A percentile compares a stretch with the other conserved stretches of the same genome.
Evolutionary conservation across 2,329 filamentous ascomycete species (phyloP).

Genomic region (Incumbomyces delicatus): DNA sequence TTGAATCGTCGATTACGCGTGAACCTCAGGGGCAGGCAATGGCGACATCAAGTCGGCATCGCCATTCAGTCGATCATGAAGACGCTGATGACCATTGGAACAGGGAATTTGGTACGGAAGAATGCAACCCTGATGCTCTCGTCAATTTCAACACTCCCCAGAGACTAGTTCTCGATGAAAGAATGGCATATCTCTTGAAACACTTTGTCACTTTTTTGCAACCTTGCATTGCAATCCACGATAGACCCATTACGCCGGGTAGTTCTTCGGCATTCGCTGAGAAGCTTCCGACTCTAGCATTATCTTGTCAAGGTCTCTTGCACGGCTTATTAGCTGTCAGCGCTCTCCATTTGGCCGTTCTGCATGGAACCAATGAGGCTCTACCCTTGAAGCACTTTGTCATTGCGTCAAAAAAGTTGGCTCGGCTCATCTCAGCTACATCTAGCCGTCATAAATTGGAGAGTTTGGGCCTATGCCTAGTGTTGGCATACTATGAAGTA

Average conservation of each 20-base stretch:
- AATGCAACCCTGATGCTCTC: conserved; percentile 13
- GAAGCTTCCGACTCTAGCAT: conserved; percentile 70
- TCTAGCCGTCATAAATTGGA: conserved; percentile 62
- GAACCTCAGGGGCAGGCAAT: not conserved
- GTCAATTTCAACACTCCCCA: conserved; percentile 24
- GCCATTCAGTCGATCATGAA: conserved; percentile 36
- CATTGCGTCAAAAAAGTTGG: conserved; percentile 67
- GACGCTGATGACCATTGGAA: conserved; percentile 55
- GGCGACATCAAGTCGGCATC: not conserved
- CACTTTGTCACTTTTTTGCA: conserved; percentile 64
- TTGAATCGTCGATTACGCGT: not conserved
- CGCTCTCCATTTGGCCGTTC: conserved; percentile 76
- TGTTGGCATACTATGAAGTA: conserved; percentile 87
- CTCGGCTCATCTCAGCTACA: conserved; percentile 61
- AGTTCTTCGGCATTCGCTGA: conserved; percentile 58
- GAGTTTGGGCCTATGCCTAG: conserved; percentile 76
- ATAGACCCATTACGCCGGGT: conserved; percentile 59
- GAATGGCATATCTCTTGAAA: conserved; percentile 2
- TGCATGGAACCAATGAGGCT: conserved; percentile 63
- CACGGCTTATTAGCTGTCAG: conserved; percentile 84
- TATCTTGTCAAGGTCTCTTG: conserved; percentile 75
- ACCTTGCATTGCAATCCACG: conserved; percentile 76
- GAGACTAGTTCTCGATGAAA: conserved; percentile 4
- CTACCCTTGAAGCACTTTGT: conserved; percentile 89
- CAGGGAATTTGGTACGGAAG: conserved; percentile 42